These are phyloP conservation scores for Beauveria brongniartii DNA, from an alignment of 2,329 filamentous ascomycete genomes.

Conservation along the genomic window DNA sequence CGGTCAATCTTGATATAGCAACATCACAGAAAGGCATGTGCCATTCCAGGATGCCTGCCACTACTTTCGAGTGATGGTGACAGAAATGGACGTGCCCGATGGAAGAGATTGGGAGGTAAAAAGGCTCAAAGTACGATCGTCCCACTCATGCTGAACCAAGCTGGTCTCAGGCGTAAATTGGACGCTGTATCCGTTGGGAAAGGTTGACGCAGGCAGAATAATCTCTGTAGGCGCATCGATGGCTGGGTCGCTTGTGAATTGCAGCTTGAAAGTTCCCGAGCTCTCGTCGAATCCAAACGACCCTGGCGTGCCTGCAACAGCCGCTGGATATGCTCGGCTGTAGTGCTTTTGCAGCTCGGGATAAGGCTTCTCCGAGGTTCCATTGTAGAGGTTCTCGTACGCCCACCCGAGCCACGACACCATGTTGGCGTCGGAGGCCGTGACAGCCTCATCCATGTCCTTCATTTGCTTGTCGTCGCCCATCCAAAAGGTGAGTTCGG, in stretches of 20 bases:
- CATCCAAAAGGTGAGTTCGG: conserved; percentile 16
- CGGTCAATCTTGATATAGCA: neutral
- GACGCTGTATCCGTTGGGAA: conserved; percentile 14
- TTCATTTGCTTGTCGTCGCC: conserved; percentile 14
- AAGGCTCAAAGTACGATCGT: conserved; percentile 12
- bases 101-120: conserved; percentile 9
- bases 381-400: conserved; percentile 16
- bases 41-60: neutral
- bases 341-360: conserved; percentile 14
- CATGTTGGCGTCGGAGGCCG: conserved; percentile 14
- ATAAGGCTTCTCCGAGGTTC: conserved; percentile 11
- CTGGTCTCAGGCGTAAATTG: conserved; percentile 6
- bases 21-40: neutral
- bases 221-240: conserved; percentile 15
- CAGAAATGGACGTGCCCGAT: conserved; percentile 3
- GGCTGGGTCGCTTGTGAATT: conserved; percentile 9
- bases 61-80: conserved; percentile 8
- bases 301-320: conserved; percentile 12
- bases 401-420: conserved; percentile 17
- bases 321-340: conserved; percentile 15
- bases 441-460: conserved; percentile 12
- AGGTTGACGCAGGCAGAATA: conserved; percentile 12
- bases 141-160: conserved; percentile 6
- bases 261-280: conserved; percentile 11
- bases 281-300: conserved; percentile 13